Evolutionary conservation across 495 filamentous ascomycete genomes (phyloP), one percentile per base, ranked within the genome.

Genomic region (Astrothelium macrocarpum): DNA sequence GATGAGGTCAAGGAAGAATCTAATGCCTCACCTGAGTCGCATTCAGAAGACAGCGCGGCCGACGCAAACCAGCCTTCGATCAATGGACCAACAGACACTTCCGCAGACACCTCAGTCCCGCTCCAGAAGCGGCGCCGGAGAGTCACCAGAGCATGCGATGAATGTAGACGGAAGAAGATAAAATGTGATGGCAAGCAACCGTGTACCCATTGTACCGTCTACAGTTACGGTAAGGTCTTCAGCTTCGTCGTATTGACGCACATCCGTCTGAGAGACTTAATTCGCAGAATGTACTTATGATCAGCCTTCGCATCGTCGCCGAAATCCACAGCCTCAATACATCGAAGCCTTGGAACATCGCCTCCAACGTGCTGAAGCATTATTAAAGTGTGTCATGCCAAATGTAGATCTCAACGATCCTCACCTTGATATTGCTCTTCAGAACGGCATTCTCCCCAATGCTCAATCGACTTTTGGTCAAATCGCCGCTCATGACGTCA

Each of bases 151-250:
- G 92, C 92, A 20, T 97, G 92, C 78, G 94, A 97, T 72, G 95
- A 98, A 73, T 98, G 92, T 72, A 83, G 94, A 58, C 81, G 94
- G 68, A 98, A 98, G 76, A 98, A 98, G 76, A 97, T 97, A 74
- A 98, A 97, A 75, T 97, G 93, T 71, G 93, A 97, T 72, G 94
- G 94, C 63, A 95, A 95, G 76, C 91, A 96, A 74, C 95, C 94
- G 10, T 98, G 94, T 75, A 96, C 94, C 1, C 94, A 97, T 74
- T 98, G 94, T 76, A 95, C 91, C 7, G 90, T 97, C 42, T 97
- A 98, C 76, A 95, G 90, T 75, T 98, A 97, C n/a, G n/a, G n/a
- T n/a, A n/a, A n/a, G n/a, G n/a, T n/a, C n/a, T n/a, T n/a, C n/a
- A n/a, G n/a, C n/a, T n/a, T n/a, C n/a, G n/a, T n/a, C n/a, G n/a